phyloP scores from a whole-genome alignment of 1,284 basidiomycete genomes.

The Marasmius fiardii region DNA sequence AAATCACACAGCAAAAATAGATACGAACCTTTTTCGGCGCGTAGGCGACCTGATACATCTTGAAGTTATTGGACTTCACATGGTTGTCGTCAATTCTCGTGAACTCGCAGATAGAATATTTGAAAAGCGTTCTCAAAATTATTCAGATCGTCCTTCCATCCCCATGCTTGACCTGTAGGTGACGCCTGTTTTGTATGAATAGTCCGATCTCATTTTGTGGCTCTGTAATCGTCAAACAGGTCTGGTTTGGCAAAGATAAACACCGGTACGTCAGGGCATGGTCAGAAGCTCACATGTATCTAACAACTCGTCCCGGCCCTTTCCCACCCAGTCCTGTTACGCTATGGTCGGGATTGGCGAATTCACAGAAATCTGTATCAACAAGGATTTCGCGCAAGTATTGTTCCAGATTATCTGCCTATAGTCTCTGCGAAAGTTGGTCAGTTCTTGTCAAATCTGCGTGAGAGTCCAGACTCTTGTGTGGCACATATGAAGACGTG shows the following conservation, averaged over 20 bases:
- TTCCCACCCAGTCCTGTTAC: conserved; percentile 25
- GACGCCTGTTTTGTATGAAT: too few relatives aligned
- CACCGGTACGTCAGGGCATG: background rate
- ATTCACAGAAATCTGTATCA: conserved; percentile 33
- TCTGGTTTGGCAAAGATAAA: background rate
- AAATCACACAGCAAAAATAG: too few relatives aligned
- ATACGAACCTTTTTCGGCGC: too few relatives aligned
- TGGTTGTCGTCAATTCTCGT: background rate
- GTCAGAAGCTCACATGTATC: too few relatives aligned
- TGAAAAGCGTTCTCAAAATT: background rate
- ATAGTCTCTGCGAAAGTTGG: conserved; percentile 27
- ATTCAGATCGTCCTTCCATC: background rate
- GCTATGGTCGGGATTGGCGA: conserved; percentile 40
- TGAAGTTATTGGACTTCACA: background rate
- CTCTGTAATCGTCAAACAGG: too few relatives aligned
- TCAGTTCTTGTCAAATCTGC: background rate
- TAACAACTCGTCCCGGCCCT: conserved; percentile 42
- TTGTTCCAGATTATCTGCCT: conserved; percentile 22
- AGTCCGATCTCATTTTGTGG: too few relatives aligned
- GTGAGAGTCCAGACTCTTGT: conserved; percentile 10
- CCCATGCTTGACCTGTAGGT: background rate
- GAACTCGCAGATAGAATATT: background rate
- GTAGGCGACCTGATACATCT: background rate
- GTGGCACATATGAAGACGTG: conserved; percentile 22
- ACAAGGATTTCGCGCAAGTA: conserved; percentile 26